phyloP scores from a whole-genome alignment of 2,329 filamentous ascomycete genomes.

The Torrubiellomyces zombiae region DNA sequence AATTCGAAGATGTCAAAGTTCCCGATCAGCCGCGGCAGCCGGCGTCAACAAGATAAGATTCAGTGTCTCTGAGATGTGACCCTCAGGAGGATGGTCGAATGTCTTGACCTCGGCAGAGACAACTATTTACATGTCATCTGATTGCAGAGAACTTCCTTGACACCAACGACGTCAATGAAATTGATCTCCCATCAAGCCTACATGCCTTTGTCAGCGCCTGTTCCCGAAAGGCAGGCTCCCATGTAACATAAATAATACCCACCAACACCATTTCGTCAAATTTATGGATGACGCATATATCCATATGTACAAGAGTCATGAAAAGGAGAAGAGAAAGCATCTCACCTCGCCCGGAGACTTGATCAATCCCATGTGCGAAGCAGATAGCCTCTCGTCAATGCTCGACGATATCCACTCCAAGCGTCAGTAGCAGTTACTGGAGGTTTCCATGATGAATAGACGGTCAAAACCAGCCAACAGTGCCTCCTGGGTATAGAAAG shows the following conservation, averaged over 20 bases:
- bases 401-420: too few species aligned
- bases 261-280: neutral
- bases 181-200: too few species aligned
- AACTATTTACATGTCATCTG: too few species aligned
- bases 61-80: constrained; percentile 1
- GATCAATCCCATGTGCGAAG: too few species aligned
- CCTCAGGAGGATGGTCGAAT: constrained; percentile 1
- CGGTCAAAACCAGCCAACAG: constrained; percentile 8
- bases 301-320: neutral
- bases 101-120: neutral
- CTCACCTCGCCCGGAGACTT: too few species aligned
- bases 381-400: neutral
- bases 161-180: too few species aligned
- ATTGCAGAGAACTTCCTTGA: too few species aligned
- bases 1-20: constrained; percentile 89
- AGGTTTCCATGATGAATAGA: constrained; percentile 1
- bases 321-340: too few species aligned
- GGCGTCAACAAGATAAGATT: constrained; percentile 19
- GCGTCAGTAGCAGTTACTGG: too few species aligned
- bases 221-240: too few species aligned
- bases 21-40: constrained; percentile 50
- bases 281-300: neutral
- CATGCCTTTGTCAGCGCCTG: too few species aligned
- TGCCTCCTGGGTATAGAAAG: constrained; percentile 21
- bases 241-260: neutral